phyloP scores from a whole-genome alignment of 2,329 filamentous ascomycete species.

The Diaporthe citriasiana region DNA sequence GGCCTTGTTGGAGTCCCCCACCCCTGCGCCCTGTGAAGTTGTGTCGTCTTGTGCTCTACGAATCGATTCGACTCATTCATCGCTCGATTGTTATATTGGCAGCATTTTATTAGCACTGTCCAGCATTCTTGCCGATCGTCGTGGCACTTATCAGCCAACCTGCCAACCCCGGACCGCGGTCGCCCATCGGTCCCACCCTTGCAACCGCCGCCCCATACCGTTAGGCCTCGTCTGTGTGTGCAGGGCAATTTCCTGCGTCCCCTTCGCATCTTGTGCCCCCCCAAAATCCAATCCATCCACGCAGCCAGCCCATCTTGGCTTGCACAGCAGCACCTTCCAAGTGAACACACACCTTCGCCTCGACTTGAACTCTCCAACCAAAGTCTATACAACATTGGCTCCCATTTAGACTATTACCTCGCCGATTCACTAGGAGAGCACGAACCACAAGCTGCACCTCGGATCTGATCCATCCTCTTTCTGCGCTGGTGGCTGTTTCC shows the following conservation, averaged over 20 bases:
- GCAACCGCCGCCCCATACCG: slow-evolving; percentile 25
- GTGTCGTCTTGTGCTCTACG: slow-evolving; percentile 3
- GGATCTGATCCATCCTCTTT: background rate
- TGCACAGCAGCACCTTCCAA: slow-evolving; percentile 17
- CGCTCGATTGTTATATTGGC: slow-evolving; percentile 32
- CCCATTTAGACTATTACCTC: slow-evolving; percentile 26
- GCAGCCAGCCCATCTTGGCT: slow-evolving; percentile 1
- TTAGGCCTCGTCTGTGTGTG: slow-evolving; percentile 26
- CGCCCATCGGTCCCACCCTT: slow-evolving; percentile 13
- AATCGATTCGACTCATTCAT: slow-evolving; percentile 19
- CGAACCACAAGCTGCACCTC: slow-evolving; percentile 29
- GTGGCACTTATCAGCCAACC: slow-evolving; percentile 20
- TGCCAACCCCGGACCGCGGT: background rate
- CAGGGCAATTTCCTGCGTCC: slow-evolving; percentile 33
- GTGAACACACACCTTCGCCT: background rate
- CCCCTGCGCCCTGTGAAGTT: background rate
- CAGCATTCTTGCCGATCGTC: slow-evolving; percentile 28
- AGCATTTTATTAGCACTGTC: slow-evolving; percentile 28
- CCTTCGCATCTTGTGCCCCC: slow-evolving; percentile 15
- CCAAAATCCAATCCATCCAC: background rate
- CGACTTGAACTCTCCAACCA: slow-evolving; percentile 9
- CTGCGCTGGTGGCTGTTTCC: slow-evolving; percentile 30
- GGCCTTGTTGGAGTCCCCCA: background rate
- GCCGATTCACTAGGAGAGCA: slow-evolving; percentile 17
- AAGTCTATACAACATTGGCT: slow-evolving; percentile 30